phyloP scores from a whole-genome alignment of 2,329 filamentous ascomycete genomes.

The Apiospora kogelbergensis region DNA sequence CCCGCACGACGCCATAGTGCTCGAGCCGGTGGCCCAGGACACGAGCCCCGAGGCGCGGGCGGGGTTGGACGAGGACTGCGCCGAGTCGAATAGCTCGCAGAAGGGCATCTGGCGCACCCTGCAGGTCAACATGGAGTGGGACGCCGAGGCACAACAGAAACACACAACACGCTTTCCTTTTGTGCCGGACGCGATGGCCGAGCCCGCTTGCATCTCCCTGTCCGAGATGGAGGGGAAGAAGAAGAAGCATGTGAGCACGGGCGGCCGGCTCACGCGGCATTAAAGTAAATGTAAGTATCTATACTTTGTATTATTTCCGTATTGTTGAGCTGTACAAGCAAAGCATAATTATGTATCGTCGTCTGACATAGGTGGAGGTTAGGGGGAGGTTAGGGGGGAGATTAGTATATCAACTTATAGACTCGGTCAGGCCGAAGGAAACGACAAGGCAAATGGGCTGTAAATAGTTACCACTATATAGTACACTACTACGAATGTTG shows the following conservation, averaged over 20 bases:
- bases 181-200: background rate
- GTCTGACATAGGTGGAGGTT: too few species aligned
- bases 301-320: background rate
- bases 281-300: background rate
- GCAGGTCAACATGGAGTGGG: slow-evolving; percentile 8
- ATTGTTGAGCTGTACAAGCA: background rate
- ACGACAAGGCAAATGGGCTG: too few species aligned
- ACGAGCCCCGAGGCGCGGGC: background rate
- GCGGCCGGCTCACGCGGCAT: background rate
- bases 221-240: background rate
- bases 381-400: too few species aligned
- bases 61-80: background rate
- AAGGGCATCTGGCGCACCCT: slow-evolving; percentile 9
- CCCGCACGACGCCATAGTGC: background rate
- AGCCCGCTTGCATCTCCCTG: background rate
- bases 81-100: background rate
- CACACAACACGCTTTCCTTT: background rate
- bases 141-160: background rate
- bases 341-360: background rate
- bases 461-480: too few species aligned
- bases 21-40: background rate
- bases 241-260: background rate
- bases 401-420: too few species aligned
- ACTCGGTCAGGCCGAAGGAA: too few species aligned
- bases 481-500: too few species aligned